A percentile compares a stretch with the other conserved stretches of the same genome.
These are phyloP conservation scores for Aspergillus ochraceus DNA, from an alignment of 2,329 filamentous ascomycete species.

Conservation along the genomic window DNA sequence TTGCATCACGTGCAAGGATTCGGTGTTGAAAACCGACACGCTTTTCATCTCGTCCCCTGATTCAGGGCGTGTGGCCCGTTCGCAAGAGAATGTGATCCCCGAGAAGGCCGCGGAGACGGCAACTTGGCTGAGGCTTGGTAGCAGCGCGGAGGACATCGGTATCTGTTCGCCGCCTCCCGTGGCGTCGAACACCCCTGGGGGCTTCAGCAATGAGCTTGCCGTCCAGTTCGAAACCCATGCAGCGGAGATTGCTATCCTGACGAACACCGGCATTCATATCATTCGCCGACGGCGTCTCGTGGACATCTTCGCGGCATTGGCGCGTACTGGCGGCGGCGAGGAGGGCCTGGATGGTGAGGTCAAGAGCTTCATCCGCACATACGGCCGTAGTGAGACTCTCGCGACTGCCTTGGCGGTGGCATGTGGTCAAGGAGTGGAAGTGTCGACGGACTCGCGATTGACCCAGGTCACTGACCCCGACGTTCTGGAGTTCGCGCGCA, in stretches of 20 bases:
- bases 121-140: slow-evolving; percentile 74
- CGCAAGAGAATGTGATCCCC: slow-evolving; percentile 52
- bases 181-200: slow-evolving; percentile 65
- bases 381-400: slow-evolving; percentile 85
- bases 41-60: slow-evolving; percentile 88
- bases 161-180: slow-evolving; percentile 72
- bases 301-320: slow-evolving; percentile 83
- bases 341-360: slow-evolving; percentile 80
- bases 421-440: slow-evolving; percentile 86
- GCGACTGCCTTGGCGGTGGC: slow-evolving; percentile 91
- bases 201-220: slow-evolving; percentile 92
- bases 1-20: slow-evolving; percentile 70
- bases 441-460: slow-evolving; percentile 68
- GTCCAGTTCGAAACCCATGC: slow-evolving; percentile 88
- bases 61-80: slow-evolving; percentile 73
- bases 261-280: slow-evolving; percentile 85
- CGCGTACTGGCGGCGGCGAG: slow-evolving; percentile 67
- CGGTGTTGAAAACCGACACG: slow-evolving; percentile 59
- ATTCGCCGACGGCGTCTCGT: slow-evolving; percentile 81
- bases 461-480: slow-evolving; percentile 76
- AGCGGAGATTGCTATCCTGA: slow-evolving; percentile 85
- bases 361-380: slow-evolving; percentile 78
- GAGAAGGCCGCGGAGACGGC: slow-evolving; percentile 74
- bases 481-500: slow-evolving; percentile 79
- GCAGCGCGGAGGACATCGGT: slow-evolving; percentile 75